phyloP scores from a whole-genome alignment of 2,329 filamentous ascomycete genomes.

The Drechslerella dactyloides region DNA sequence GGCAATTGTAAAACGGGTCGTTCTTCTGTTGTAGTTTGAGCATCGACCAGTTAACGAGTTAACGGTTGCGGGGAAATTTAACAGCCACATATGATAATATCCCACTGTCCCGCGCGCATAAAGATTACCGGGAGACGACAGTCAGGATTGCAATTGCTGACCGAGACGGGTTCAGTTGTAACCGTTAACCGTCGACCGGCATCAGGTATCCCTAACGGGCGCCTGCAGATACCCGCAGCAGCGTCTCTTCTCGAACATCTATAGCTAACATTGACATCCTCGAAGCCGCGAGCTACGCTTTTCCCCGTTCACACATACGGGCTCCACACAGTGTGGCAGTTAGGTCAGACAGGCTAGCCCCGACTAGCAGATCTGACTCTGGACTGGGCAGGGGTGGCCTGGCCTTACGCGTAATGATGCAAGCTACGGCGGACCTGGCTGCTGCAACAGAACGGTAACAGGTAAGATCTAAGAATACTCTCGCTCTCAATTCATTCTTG shows the following conservation, averaged over 20 bases:
- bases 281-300: too few relatives aligned
- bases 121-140: neutral
- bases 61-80: neutral
- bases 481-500: too few relatives aligned
- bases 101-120: neutral
- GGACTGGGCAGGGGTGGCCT: neutral
- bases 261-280: too few relatives aligned
- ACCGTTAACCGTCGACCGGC: too few relatives aligned
- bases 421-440: neutral
- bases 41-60: too few relatives aligned
- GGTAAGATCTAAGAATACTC: too few relatives aligned
- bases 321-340: neutral
- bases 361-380: neutral
- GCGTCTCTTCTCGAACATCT: too few relatives aligned
- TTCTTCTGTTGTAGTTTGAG: too few relatives aligned
- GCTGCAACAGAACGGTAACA: neutral
- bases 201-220: too few relatives aligned
- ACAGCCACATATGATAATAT: neutral
- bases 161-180: neutral
- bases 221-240: too few relatives aligned
- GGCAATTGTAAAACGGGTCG: too few relatives aligned
- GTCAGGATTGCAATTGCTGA: neutral
- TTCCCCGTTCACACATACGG: too few relatives aligned
- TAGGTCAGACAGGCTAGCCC: neutral
- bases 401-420: conserved; percentile 6